Base-by-base conservation (phyloP, 495 filamentous ascomycete species). In the Penicillium canescens region DNA sequence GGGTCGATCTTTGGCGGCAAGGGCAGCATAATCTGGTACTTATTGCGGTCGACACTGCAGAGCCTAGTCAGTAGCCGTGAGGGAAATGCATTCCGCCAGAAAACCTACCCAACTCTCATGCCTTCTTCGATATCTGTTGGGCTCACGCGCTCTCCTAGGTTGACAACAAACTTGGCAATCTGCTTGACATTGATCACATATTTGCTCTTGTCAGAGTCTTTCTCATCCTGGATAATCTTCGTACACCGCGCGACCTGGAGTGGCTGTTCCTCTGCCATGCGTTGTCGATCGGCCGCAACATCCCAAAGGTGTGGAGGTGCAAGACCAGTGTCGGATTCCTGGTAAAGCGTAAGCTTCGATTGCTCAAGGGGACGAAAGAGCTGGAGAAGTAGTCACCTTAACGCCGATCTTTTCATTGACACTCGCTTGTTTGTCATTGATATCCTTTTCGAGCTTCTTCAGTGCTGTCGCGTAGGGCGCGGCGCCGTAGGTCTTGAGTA, bases 121-220 rank as follows among this genome's bases (percentile, higher is more conserved):
- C 95, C 94, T 69, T 98, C 94, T 66, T 98, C 94, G 66, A 98
- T 98, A 86, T 98, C 94, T 63, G 93, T 97, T 37, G 94, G 95
- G 70, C 88, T 92, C 55, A 98, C 93, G 43, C 95, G 87, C 70
- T 98, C 94, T 58, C 94, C 94, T 46, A 98, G 84, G 74, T 98
- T 96, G 65, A 98, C 94, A 41, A 98, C 94, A 63, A 98, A 98
- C 75, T 98, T 98, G 68, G 94, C 94, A 56, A 98, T 98, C 71
- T 98, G 94, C 77, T 98, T 98, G 60, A 98, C 94, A 73, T 98
- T 98, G 82, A 98, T 98, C 66, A 98, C 92, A 79, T 98, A 98
- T 86, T 98, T 98, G 83, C 88, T 94, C 84, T 98, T 98, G 61
- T 96, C 91, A 28, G 87, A 76, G 76, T 98, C 92, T 76, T 96